Evolutionary conservation across 2,329 filamentous ascomycete genomes (phyloP).

Genomic region (Septoria petroselini): DNA sequence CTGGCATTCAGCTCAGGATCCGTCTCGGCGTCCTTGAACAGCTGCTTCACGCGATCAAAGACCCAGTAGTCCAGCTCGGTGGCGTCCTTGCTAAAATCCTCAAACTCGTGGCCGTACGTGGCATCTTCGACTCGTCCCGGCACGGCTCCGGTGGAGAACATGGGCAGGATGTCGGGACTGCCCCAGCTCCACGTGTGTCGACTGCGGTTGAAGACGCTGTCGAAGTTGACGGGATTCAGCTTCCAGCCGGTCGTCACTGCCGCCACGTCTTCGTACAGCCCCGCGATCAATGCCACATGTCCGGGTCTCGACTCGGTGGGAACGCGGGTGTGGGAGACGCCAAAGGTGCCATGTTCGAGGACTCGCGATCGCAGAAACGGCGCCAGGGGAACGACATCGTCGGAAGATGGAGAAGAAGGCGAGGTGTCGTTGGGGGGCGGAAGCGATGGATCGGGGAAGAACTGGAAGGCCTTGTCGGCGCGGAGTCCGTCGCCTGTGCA

Average conservation of each 20-base stretch:
- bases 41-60: constrained; percentile 83
- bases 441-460: constrained; percentile 83
- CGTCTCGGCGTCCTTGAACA: constrained; percentile 75
- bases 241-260: constrained; percentile 98
- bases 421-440: constrained; percentile 53
- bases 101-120: constrained; percentile 76
- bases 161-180: constrained; percentile 92
- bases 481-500: constrained; percentile 75
- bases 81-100: constrained; percentile 85
- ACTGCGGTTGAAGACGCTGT: constrained; percentile 97
- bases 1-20: constrained; percentile 72
- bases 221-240: constrained; percentile 95
- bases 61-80: constrained; percentile 87
- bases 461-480: constrained; percentile 96
- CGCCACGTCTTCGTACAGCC: constrained; percentile 95
- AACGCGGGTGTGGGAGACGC: constrained; percentile 93
- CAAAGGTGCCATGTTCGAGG: constrained; percentile 87
- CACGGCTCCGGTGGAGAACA: constrained; percentile 93
- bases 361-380: constrained; percentile 89
- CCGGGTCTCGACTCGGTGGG: constrained; percentile 95
- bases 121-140: constrained; percentile 84
- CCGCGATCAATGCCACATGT: constrained; percentile 94
- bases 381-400: constrained; percentile 74
- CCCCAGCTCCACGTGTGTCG: constrained; percentile 99
- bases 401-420: no score